Evolutionary conservation across 495 filamentous ascomycete genomes (phyloP).

Genomic region (Neurospora sp.): DNA sequence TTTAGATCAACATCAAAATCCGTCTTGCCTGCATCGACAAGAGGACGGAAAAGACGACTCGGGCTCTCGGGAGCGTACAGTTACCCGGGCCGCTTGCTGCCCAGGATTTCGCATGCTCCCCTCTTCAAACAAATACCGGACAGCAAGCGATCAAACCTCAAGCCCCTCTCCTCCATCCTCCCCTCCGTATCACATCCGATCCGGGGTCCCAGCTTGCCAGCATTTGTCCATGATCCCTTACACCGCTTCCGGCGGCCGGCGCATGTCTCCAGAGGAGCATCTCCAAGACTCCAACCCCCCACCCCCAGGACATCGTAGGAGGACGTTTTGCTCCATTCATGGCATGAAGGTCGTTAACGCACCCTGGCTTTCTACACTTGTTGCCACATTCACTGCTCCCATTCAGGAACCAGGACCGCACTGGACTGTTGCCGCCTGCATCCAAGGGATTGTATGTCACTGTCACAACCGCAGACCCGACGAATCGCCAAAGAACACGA

Average conservation of each 20-base stretch:
- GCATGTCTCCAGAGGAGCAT: not conserved
- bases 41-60: not conserved
- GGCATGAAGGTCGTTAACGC: not conserved
- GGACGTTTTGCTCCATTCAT: not conserved
- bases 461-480: not conserved
- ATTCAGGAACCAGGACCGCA: not conserved
- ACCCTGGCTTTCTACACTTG: not conserved
- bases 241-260: not conserved
- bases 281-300: not conserved
- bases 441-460: not conserved
- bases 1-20: not conserved
- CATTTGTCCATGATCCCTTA: not conserved
- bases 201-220: not conserved
- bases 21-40: not conserved
- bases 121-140: not conserved
- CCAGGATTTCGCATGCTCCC: not conserved
- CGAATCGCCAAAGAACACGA: conserved; percentile 7
- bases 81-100: not conserved
- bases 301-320: not conserved
- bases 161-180: not conserved
- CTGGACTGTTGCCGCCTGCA: not conserved
- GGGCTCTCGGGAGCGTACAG: not conserved
- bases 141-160: not conserved
- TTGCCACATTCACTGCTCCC: not conserved
- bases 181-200: not conserved